Base-by-base conservation (phyloP, 2,329 filamentous ascomycete genomes). In the Penicillium sp. region DNA sequence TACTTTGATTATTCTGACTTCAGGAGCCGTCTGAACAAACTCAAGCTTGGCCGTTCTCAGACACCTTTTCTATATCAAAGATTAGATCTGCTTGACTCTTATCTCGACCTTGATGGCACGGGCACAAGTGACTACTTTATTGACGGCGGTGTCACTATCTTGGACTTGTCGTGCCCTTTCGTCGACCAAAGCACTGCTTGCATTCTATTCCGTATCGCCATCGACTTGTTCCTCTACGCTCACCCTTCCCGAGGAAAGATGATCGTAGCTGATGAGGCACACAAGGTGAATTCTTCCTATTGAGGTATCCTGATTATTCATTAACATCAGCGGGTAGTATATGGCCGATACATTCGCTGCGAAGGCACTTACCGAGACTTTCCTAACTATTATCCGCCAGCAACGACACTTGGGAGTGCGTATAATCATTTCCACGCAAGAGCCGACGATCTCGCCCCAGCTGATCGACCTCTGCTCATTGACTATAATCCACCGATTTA, bases 381-480 rank as follows among this genome's bases (percentile, higher is more conserved):
- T 34, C 31, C 31, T 34, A 34, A 34, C 9, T 14, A 34, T 34
- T 34, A 34, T 34, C 31, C 31, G 31, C 9, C 76, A 86, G 13
- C 88, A 92, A 70, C 83, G 88, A 0, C 89, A 92, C 65, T 72
- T 84, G 0, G 88, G 81, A 1, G 78, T 81, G 0, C 81, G 88
- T 0, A 77, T 91, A 4, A 67, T 92, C 39, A 85, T 92, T 38
- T 86, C 87, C 0, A 92, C 89, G 0, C 88, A 92, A 65, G 89
- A 92, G 62, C 89, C 89, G 0, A 90, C 86, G 0, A 80, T 92
- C 9, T 86, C 85, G 0, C 83, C 85, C 0, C 78, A 81, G 13
- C 78, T 92, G 0, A 78, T 92, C 0, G 87, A 90, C 50, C 76
- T 92, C 0, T 90, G 86, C 66, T 85, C 83, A 0, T 75, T 88